Evolutionary conservation across 1,139 yeast species (phyloP).

Genomic region (Blastobotrys serpentis): DNA sequence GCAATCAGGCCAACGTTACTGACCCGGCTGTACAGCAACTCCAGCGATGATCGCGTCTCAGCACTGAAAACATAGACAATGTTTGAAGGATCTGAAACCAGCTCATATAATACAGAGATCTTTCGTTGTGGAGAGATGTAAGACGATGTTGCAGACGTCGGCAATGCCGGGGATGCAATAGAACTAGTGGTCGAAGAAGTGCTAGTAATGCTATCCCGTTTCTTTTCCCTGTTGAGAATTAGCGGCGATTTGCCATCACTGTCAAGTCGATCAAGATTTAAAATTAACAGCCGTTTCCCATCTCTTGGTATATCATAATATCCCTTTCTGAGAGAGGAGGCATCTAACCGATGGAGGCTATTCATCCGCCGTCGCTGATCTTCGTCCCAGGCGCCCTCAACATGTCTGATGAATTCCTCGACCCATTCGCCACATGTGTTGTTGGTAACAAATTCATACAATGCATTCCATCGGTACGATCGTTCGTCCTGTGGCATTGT

Average conservation of each 20-base stretch:
- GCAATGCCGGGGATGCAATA: slow-evolving; percentile 15
- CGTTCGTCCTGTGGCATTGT: slow-evolving; percentile 63
- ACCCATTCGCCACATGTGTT: slow-evolving; percentile 83
- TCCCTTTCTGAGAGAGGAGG: slow-evolving; percentile 25
- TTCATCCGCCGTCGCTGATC: slow-evolving; percentile 45
- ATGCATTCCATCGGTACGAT: slow-evolving; percentile 56
- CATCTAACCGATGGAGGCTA: slow-evolving; percentile 33
- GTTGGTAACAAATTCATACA: slow-evolving; percentile 56
- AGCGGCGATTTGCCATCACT: slow-evolving; percentile 4
- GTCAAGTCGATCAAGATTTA: slow-evolving; percentile 32
- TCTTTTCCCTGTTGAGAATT: background rate
- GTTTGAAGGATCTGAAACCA: slow-evolving; percentile 54
- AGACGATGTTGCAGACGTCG: slow-evolving; percentile 21
- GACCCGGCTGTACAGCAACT: slow-evolving; percentile 63
- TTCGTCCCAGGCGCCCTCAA: slow-evolving; percentile 62
- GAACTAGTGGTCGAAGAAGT: background rate
- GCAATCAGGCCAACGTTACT: slow-evolving; percentile 80
- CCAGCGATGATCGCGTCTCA: slow-evolving; percentile 61
- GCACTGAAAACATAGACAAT: slow-evolving; percentile 71
- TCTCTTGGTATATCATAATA: slow-evolving; percentile 26
- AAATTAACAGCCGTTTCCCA: slow-evolving; percentile 35
- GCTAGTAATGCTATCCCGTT: slow-evolving; percentile 1
- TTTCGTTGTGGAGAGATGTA: slow-evolving; percentile 37
- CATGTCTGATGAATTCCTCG: slow-evolving; percentile 51
- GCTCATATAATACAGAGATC: slow-evolving; percentile 43